Percentiles rank a stretch among this genome's conserved stretches.
phyloP scores from a whole-genome alignment of 2,329 filamentous ascomycete species.

The Sphaerulina vaccinii region DNA sequence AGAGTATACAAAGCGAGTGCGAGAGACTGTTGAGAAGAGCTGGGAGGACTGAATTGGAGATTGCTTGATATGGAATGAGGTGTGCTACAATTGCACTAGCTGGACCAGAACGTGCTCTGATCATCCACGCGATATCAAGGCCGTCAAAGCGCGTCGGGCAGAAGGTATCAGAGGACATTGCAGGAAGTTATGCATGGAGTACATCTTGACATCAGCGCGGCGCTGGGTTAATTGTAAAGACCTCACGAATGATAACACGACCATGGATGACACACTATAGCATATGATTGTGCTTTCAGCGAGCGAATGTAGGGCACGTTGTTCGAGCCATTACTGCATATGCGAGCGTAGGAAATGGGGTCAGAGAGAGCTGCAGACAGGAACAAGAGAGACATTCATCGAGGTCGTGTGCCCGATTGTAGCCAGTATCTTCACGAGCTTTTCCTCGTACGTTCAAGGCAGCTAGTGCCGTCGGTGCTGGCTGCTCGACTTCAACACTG shows the following conservation, averaged over 20 bases:
- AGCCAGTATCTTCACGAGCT: too few species aligned
- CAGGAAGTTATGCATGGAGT: not conserved
- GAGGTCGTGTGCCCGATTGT: too few species aligned
- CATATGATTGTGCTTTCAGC: not conserved
- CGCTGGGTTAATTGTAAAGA: not conserved
- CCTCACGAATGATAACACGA: not conserved
- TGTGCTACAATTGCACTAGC: too few species aligned
- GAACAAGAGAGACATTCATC: too few species aligned
- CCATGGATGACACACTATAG: not conserved
- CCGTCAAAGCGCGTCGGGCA: too few species aligned
- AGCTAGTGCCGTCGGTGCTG: too few species aligned
- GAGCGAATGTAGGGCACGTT: not conserved
- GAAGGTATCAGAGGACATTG: not conserved
- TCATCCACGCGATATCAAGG: too few species aligned
- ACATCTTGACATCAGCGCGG: not conserved
- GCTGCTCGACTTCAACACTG: too few species aligned
- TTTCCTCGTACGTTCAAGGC: too few species aligned
- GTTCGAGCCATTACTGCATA: not conserved
- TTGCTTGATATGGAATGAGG: too few species aligned
- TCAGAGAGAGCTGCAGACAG: too few species aligned
- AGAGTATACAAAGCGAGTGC: slow-evolving; percentile 91
- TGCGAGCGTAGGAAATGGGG: too few species aligned
- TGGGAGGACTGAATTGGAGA: slow-evolving; percentile 69
- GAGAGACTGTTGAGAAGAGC: slow-evolving; percentile 98
- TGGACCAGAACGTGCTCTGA: not conserved